Evolutionary conservation across 1,139 yeast species (phyloP).

Genomic region (Hyphopichia burtonii): DNA sequence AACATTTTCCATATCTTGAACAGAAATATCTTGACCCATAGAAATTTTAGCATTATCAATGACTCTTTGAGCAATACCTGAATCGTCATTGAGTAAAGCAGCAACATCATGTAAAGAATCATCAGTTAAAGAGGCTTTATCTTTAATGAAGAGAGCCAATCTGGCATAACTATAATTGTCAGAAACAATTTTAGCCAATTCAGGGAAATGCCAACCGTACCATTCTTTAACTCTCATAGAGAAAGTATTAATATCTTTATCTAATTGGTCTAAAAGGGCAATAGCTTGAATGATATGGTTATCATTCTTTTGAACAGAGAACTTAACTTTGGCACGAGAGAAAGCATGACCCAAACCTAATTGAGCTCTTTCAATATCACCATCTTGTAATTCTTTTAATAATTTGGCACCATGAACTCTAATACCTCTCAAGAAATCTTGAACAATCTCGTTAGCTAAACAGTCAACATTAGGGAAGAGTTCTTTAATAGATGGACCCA

Average conservation of each 20-base stretch:
- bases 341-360: conserved; percentile 98
- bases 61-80: conserved; percentile 89
- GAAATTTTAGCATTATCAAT: conserved; percentile 90
- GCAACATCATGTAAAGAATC: conserved; percentile 89
- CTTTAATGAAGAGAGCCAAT: conserved; percentile 78
- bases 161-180: conserved; percentile 90
- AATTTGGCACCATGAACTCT: conserved; percentile 88
- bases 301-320: conserved; percentile 96
- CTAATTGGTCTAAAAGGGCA: conserved; percentile 93
- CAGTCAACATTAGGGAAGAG: conserved; percentile 85
- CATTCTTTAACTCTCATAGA: conserved; percentile 99
- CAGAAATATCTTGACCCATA: conserved; percentile 97
- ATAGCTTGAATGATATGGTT: conserved; percentile 98
- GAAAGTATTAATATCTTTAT: conserved; percentile 94
- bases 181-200: conserved; percentile 92
- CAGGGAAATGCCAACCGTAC: conserved; percentile 99
- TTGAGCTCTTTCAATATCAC: conserved; percentile 97
- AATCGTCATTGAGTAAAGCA: conserved; percentile 86
- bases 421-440: conserved; percentile 92
- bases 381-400: conserved; percentile 87
- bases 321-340: conserved; percentile 98
- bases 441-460: conserved; percentile 86
- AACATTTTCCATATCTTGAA: conserved; percentile 81
- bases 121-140: conserved; percentile 79
- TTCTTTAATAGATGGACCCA: conserved; percentile 97